Evolutionary conservation across 352 stramenopile species (phyloP), one percentile per base, ranked within the genome.

Genomic region (Phytophthora brassicae): DNA sequence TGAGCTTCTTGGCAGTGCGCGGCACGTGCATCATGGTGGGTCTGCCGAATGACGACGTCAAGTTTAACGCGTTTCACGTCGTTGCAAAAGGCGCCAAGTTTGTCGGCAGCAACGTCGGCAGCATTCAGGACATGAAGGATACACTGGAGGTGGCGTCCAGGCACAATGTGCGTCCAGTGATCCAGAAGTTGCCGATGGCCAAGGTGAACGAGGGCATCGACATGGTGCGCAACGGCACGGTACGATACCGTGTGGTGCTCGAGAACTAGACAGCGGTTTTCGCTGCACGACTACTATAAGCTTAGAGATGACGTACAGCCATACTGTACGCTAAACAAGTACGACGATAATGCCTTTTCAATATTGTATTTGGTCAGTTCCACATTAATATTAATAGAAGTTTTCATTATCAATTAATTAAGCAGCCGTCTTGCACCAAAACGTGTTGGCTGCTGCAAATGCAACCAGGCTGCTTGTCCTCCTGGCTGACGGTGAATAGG

Each of bases 141-240:
- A 91, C 96, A 77, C 63, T 96, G 5, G 60, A 91, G 35, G 74
- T 96, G 19, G 93, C 85, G 35, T 72, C 65, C 2, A 56, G 77
- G 46, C 74, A 90, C 48, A 70, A 88, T 16, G 82, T 92, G 43
- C 62, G 68, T 16, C 60, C 77, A n/a, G 66, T 81, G 24, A 73
- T 87, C 44, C 73, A 85, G 59, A 82, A 81, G 49, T 9, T 87
- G 42, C 70, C 79, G 2, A 84, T 86, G 74, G 47, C 26, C 26
- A 49, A 83, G 47, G 73, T 65, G 36, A 82, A 86, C 57, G 60
- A 81, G 28, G 75, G 74, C 36, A 63, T 84, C n/a, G 26, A 79
- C 39, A 72, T 79, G 64, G 72, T 81, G 26, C 66, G 64, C 53
- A 51, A 79, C 24, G 70, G 68, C 49, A 69, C 66, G 19, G 69